Conservation (phyloP, 2,329 filamentous ascomycete genomes). For the Trichophyton mentagrophytes region DNA sequence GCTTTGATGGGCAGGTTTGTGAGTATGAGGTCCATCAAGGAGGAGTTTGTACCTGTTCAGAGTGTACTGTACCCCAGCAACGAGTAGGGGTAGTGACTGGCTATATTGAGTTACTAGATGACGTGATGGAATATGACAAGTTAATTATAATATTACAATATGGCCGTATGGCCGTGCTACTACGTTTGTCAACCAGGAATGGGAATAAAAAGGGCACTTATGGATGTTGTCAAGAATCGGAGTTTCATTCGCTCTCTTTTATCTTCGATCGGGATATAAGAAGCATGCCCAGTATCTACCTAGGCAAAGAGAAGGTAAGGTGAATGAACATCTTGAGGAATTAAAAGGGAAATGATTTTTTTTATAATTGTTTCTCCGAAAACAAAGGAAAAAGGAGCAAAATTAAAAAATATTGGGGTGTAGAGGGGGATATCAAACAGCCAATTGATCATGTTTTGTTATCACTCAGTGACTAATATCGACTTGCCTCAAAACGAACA, state of each 20-base stretch:
- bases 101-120: too few relatives aligned
- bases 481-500: neutral
- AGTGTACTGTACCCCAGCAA: slow-evolving; percentile 61
- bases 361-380: neutral
- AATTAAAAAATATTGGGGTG: neutral
- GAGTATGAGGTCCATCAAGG: slow-evolving; percentile 56
- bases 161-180: too few relatives aligned
- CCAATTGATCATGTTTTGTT: slow-evolving; percentile 3
- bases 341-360: neutral
- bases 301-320: neutral
- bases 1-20: slow-evolving; percentile 55
- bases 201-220: too few relatives aligned
- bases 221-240: neutral
- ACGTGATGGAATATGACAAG: too few relatives aligned
- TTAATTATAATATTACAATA: too few relatives aligned
- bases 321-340: neutral
- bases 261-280: neutral
- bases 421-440: slow-evolving; percentile 3
- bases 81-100: slow-evolving; percentile 26
- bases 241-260: neutral
- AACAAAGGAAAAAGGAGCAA: neutral
- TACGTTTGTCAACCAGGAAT: neutral
- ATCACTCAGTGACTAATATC: neutral
- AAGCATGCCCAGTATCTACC: neutral
- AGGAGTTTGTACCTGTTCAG: slow-evolving; percentile 56